Base-by-base conservation (phyloP, 768 basidiomycete genomes). In the Macrolepiota dolichaula region DNA sequence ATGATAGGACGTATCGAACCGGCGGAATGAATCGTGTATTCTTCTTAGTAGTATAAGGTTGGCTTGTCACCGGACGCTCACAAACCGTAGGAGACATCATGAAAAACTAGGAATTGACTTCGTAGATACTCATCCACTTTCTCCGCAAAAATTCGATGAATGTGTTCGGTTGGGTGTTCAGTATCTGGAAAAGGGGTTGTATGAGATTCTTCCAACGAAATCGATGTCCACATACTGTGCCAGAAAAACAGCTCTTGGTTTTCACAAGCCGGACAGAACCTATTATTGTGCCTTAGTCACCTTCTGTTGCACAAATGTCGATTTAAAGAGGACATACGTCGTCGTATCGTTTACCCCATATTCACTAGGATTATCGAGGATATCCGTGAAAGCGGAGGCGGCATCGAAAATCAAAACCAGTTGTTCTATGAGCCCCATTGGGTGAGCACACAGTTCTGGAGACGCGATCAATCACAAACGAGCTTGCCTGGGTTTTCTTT, bases 151-250 rank as follows among this genome's bases (percentile, higher is more conserved):
- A 51, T 37, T 25, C 24, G 32, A 22, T 58, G 57, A 22, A 58
- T 35, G 22, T 51, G 47, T 13, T 58, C 57, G 6, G 57, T 58
- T 7, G 57, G 47, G 36, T 58, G 57, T 24, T 51, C 47, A 40
- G 37, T 22, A 25, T 58, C 57, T 58, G 27, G 6, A 3, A 44
- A 3, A 12, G 17, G 27, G 32, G 38, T 27, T 13, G 25, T 17
- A 24, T 0, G 12, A 17, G 0, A 4, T 10, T n/a, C n/a, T 40
- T 6, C 0, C 19, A 17, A 15, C 10, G 1, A 24, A 17, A 12
- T 9, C 27, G 15, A 17, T 17, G 25, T 38, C 19, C 9, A 37
- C 55, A 24, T 49, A 57, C 55, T 57, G 27, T 49, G 55, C 55
- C 55, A 57, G 29, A 57, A 57, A 32, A 57, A 47, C 2, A 3